These are phyloP conservation scores for Lachnum nothofagi DNA, from an alignment of 2,329 filamentous ascomycete genomes.

Conservation along the genomic window DNA sequence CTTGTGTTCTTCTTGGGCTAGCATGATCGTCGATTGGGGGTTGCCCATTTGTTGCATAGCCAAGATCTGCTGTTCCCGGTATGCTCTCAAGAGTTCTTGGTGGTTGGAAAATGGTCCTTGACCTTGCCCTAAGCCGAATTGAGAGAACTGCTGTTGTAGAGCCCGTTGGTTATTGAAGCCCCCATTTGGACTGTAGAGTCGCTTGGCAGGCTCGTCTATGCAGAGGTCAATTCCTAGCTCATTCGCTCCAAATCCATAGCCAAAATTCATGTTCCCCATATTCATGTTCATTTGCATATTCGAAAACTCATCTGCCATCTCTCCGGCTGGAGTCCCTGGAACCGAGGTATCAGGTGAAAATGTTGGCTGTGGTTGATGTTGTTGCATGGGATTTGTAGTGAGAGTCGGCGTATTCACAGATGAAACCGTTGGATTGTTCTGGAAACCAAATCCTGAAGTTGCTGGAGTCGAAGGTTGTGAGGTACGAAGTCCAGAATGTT, in stretches of 20 bases:
- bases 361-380: constrained; percentile 43
- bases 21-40: constrained; percentile 42
- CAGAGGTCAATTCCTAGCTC: constrained; percentile 53
- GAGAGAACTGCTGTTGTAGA: constrained; percentile 63
- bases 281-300: constrained; percentile 57
- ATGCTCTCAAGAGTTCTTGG: constrained; percentile 60
- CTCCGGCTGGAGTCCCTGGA: constrained; percentile 65
- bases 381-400: constrained; percentile 63
- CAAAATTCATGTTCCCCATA: constrained; percentile 37
- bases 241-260: constrained; percentile 35
- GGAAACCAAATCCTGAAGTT: constrained; percentile 69
- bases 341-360: constrained; percentile 56
- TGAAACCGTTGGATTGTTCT: constrained; percentile 93
- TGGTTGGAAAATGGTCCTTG: constrained; percentile 59
- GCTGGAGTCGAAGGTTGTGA: constrained; percentile 84
- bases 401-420: constrained; percentile 94
- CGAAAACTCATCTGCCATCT: constrained; percentile 70
- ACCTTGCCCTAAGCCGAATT: constrained; percentile 65
- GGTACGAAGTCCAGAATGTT: constrained; percentile 73
- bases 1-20: constrained; percentile 84
- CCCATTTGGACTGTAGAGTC: constrained; percentile 80
- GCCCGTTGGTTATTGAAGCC: constrained; percentile 60
- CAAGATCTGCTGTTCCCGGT: constrained; percentile 57
- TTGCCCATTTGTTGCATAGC: constrained; percentile 29
- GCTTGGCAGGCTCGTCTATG: constrained; percentile 93